phyloP scores from a whole-genome alignment of 2,329 filamentous ascomycete genomes.

The Sporothrix pseudoabietina region DNA sequence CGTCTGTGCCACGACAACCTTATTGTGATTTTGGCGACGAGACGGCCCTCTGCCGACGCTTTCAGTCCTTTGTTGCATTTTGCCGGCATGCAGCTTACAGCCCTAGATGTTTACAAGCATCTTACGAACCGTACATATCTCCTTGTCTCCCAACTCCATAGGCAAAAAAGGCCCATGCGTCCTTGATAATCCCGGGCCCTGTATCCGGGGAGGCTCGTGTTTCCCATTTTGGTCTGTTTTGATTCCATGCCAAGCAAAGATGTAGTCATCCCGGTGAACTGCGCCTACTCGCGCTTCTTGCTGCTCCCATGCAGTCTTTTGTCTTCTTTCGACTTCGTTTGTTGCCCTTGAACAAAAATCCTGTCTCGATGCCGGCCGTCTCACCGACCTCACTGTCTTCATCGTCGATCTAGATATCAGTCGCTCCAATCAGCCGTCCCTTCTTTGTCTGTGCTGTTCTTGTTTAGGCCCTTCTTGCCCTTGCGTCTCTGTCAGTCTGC shows the following conservation, averaged over 20 bases:
- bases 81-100: not conserved
- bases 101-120: not conserved
- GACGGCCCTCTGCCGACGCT: not conserved
- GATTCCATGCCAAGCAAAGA: slow-evolving; percentile 9
- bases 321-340: not conserved
- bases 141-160: not conserved
- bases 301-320: not conserved
- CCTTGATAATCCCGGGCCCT: slow-evolving; percentile 9
- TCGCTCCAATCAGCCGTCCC: slow-evolving; percentile 2
- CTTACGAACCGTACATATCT: not conserved
- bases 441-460: not conserved
- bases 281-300: not conserved
- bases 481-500: not conserved
- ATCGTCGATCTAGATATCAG: slow-evolving; percentile 20
- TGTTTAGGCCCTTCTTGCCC: not conserved
- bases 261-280: slow-evolving; percentile 5
- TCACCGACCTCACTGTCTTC: not conserved
- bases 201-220: not conserved
- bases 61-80: not conserved
- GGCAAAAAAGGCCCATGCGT: not conserved
- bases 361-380: not conserved
- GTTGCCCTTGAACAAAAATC: not conserved
- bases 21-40: not conserved
- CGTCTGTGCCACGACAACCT: not conserved
- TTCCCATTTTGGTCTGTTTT: not conserved